Evolutionary conservation across 306 rosid species (phyloP).

Genomic region (Vicia faba): DNA sequence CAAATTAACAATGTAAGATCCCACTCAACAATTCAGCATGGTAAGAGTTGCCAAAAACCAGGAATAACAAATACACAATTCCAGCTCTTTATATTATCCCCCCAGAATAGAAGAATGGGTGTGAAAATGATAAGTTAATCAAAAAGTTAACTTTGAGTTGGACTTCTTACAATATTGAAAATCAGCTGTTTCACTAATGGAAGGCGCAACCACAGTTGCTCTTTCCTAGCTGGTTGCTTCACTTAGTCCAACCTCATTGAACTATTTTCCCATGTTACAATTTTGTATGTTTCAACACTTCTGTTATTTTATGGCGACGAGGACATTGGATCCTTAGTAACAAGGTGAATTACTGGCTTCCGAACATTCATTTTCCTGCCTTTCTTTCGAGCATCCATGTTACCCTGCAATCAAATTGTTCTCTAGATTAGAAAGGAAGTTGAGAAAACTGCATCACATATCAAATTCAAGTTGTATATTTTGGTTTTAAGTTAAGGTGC

Average conservation of each 20-base stretch:
- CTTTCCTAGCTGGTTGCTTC: conserved; percentile 22
- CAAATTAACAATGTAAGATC: conserved; percentile 11
- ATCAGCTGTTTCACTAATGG: conserved; percentile 30
- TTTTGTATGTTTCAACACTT: conserved; percentile 27
- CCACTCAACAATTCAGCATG: conserved; percentile 24
- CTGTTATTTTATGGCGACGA: conserved; percentile 43
- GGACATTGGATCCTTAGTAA: conserved; percentile 47
- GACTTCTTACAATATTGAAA: conserved; percentile 29
- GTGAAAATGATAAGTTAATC: conserved; percentile 9
- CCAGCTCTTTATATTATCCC: neutral
- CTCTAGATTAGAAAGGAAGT: conserved; percentile 31
- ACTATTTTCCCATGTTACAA: conserved; percentile 26
- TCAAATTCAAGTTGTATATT: neutral
- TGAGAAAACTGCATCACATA: neutral
- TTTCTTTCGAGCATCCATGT: conserved; percentile 43
- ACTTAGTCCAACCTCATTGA: conserved; percentile 27
- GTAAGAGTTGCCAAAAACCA: conserved; percentile 14
- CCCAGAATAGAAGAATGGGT: neutral
- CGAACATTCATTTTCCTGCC: conserved; percentile 48
- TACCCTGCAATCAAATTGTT: conserved; percentile 47
- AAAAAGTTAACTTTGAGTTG: conserved; percentile 28
- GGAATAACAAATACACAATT: conserved; percentile 19
- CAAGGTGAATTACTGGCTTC: conserved; percentile 54
- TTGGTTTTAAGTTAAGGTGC: neutral
- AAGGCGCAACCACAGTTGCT: conserved; percentile 13